A percentile compares a stretch with the other conserved stretches of the same genome.
These are phyloP conservation scores for Gaertneriomyces sp. DNA, from an alignment of 192 early-diverging fungal genomes.

Conservation along the genomic window DNA sequence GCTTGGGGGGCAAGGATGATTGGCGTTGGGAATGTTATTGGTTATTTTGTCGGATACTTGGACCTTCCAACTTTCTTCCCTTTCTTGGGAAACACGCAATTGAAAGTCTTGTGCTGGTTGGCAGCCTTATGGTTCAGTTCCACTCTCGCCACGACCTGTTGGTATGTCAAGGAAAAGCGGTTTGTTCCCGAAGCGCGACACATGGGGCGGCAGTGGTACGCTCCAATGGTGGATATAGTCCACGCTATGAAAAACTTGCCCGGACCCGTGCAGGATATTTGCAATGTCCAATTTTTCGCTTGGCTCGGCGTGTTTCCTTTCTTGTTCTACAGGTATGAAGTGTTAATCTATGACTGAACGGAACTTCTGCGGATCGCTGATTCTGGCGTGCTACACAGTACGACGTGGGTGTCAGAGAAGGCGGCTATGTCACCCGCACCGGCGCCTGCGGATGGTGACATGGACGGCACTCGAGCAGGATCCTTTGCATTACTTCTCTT, in stretches of 20 bases:
- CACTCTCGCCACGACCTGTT: conserved; percentile 65
- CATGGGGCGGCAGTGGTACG: conserved; percentile 18
- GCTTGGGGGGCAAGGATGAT: conserved; percentile 86
- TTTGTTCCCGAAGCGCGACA: conserved; percentile 17
- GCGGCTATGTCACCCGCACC: neutral
- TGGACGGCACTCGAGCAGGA: conserved; percentile 68
- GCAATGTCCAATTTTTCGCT: conserved; percentile 87
- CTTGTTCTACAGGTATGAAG: conserved; percentile 78
- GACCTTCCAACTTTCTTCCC: conserved; percentile 69
- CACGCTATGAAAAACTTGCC: conserved; percentile 62
- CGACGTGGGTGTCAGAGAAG: conserved; percentile 64
- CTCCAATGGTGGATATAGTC: conserved; percentile 42
- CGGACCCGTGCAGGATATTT: conserved; percentile 66
- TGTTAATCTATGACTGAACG: neutral
- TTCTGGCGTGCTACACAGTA: conserved; percentile 33
- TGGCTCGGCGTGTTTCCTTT: conserved; percentile 99
- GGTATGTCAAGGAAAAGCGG: conserved; percentile 35
- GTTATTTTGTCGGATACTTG: conserved; percentile 82
- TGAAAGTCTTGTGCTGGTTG: conserved; percentile 75
- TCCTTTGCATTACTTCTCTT: conserved; percentile 81
- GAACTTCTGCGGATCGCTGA: neutral
- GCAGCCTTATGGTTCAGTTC: conserved; percentile 61
- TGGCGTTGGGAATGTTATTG: conserved; percentile 74
- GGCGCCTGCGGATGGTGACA: conserved; percentile 9
- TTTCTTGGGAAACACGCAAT: conserved; percentile 67